These are phyloP conservation scores for Cladosporium sp. DNA, from an alignment of 2,329 filamentous ascomycete species.

Conservation along the genomic window DNA sequence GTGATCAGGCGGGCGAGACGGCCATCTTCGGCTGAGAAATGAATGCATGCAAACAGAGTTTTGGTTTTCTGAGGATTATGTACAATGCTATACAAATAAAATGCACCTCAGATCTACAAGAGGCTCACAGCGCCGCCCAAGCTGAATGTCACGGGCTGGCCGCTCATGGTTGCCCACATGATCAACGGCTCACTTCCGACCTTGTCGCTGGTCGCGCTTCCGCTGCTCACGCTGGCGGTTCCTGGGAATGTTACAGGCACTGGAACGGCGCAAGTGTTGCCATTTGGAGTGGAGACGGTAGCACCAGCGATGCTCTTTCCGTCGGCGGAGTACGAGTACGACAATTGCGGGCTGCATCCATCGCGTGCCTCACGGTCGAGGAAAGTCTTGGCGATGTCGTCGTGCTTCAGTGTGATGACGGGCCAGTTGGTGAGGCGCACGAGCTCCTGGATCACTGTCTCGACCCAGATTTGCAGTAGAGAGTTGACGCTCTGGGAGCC, in stretches of 20 bases:
- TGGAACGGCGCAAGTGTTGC: conserved; percentile 54
- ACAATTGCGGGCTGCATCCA: conserved; percentile 53
- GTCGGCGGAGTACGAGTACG: conserved; percentile 48
- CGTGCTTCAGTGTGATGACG: conserved; percentile 58
- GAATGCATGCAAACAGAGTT: neutral
- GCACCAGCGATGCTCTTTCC: conserved; percentile 53
- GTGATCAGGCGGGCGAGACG: neutral
- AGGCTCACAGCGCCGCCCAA: conserved; percentile 29
- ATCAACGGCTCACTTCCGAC: conserved; percentile 51
- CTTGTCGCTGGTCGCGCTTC: conserved; percentile 48
- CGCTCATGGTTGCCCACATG: conserved; percentile 44
- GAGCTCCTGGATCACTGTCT: conserved; percentile 57
- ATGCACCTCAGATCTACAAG: neutral
- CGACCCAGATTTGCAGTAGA: conserved; percentile 60
- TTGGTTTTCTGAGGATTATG: neutral
- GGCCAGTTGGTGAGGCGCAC: conserved; percentile 57
- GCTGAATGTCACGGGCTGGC: conserved; percentile 39
- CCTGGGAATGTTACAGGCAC: conserved; percentile 59
- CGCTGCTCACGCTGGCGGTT: conserved; percentile 40
- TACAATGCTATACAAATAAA: neutral
- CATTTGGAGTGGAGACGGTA: conserved; percentile 49
- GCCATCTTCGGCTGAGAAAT: neutral
- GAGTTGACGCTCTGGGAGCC: conserved; percentile 53
- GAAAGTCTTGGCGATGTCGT: conserved; percentile 57
- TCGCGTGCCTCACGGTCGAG: conserved; percentile 56